Conservation (phyloP, 345 rosid species). For the Hypericum androsaemum region DNA sequence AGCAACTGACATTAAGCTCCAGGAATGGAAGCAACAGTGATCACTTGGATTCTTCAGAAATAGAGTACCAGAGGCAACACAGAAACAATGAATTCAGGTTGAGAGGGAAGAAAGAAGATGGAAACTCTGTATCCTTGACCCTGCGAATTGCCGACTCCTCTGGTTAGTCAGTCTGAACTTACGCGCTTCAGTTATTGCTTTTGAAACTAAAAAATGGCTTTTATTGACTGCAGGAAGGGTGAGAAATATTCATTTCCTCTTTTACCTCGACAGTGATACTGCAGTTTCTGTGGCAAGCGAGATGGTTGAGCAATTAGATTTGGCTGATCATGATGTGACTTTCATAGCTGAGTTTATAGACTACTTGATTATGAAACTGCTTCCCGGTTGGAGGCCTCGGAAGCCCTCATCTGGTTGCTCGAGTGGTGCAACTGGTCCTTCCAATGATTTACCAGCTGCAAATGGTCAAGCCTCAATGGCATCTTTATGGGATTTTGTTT, state of each 20-base stretch:
- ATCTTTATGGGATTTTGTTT: constrained; percentile 23
- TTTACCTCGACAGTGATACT: constrained; percentile 8
- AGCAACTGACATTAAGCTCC: neutral
- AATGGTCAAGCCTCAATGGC: constrained; percentile 7
- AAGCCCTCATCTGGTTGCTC: constrained; percentile 8
- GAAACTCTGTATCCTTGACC: constrained; percentile 5
- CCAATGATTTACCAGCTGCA: constrained; percentile 1
- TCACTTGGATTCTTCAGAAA: neutral
- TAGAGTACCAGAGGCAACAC: constrained; percentile 2
- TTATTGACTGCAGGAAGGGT: neutral
- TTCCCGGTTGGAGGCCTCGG: constrained; percentile 23
- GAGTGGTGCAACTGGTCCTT: constrained; percentile 8
- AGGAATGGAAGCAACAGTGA: constrained; percentile 4
- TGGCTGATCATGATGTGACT: constrained; percentile 6
- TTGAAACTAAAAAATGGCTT: neutral
- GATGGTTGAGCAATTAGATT: constrained; percentile 8
- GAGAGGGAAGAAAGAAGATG: constrained; percentile 4
- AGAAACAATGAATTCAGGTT: constrained; percentile 4
- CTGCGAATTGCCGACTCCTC: constrained; percentile 5
- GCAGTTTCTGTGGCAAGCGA: constrained; percentile 6
- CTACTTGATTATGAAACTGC: constrained; percentile 5
- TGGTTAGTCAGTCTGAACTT: neutral
- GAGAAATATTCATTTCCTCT: constrained; percentile 5
- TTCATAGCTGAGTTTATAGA: neutral
- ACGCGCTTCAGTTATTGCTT: neutral